Conservation (phyloP, 2,329 filamentous ascomycete genomes). For the Knoxdaviesia proteae region DNA sequence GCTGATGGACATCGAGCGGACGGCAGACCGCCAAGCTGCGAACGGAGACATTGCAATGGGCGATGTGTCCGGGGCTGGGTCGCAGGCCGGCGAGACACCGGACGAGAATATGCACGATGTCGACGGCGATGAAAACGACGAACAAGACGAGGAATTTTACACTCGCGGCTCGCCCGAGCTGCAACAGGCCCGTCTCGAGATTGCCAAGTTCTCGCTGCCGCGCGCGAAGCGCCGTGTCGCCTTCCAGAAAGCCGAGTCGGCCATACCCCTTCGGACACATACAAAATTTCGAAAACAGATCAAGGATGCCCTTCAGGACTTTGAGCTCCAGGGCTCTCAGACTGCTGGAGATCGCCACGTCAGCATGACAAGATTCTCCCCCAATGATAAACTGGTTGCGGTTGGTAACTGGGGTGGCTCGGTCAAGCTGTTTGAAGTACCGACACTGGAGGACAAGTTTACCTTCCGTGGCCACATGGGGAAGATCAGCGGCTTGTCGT, state of each 20-base stretch:
- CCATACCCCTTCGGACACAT: constrained; percentile 70
- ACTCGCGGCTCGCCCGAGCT: constrained; percentile 60
- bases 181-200: constrained; percentile 53
- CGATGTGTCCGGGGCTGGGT: constrained; percentile 15
- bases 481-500: constrained; percentile 75
- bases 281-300: constrained; percentile 80
- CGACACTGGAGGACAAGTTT: constrained; percentile 56
- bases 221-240: constrained; percentile 57
- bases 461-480: constrained; percentile 69
- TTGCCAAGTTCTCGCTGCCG: constrained; percentile 69
- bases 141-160: constrained; percentile 83
- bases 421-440: constrained; percentile 69
- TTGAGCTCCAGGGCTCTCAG: constrained; percentile 86
- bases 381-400: constrained; percentile 63
- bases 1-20: constrained; percentile 42
- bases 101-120: constrained; percentile 42
- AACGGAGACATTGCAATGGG: constrained; percentile 12
- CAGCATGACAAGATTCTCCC: constrained; percentile 79
- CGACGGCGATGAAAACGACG: constrained; percentile 37
- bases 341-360: constrained; percentile 79
- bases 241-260: constrained; percentile 61
- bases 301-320: constrained; percentile 61
- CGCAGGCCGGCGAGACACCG: constrained; percentile 20
- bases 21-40: constrained; percentile 22
- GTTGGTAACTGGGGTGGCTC: constrained; percentile 87